Conservation (phyloP, 2,329 filamentous ascomycete genomes). For the Fusarium mundagurra region DNA sequence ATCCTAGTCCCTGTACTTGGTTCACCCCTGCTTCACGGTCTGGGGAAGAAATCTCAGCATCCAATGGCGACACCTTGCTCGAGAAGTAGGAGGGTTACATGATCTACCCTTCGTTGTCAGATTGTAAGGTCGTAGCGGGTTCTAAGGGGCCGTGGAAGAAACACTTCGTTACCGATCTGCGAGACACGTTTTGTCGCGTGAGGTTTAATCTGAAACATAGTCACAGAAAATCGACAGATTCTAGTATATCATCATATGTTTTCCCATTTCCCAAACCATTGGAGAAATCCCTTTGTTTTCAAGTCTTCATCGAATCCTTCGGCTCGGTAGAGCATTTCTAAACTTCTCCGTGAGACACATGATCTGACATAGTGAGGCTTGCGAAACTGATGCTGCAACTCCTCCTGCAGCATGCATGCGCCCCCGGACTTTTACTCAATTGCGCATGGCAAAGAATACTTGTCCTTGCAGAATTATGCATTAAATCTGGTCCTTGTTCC, state of each 20-base stretch:
- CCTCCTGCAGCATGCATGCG: constrained; percentile 12
- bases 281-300: neutral
- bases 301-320: neutral
- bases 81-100: constrained; percentile 10
- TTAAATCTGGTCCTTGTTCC: constrained; percentile 9
- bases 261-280: neutral
- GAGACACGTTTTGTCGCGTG: constrained; percentile 17
- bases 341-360: constrained; percentile 5
- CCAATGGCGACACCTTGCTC: neutral
- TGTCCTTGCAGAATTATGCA: neutral
- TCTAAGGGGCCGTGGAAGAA: neutral
- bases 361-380: constrained; percentile 22
- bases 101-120: constrained; percentile 13
- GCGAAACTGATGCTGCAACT: constrained; percentile 2
- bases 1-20: constrained; percentile 8
- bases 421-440: constrained; percentile 11
- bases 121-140: neutral
- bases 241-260: constrained; percentile 4
- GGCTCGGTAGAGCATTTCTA: neutral
- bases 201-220: constrained; percentile 20
- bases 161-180: constrained; percentile 4
- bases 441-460: neutral
- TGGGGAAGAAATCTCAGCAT: constrained; percentile 13
- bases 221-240: constrained; percentile 21
- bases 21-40: neutral